Base-by-base conservation (phyloP, 2,329 filamentous ascomycete species). In the Talaromyces atroroseus region DNA sequence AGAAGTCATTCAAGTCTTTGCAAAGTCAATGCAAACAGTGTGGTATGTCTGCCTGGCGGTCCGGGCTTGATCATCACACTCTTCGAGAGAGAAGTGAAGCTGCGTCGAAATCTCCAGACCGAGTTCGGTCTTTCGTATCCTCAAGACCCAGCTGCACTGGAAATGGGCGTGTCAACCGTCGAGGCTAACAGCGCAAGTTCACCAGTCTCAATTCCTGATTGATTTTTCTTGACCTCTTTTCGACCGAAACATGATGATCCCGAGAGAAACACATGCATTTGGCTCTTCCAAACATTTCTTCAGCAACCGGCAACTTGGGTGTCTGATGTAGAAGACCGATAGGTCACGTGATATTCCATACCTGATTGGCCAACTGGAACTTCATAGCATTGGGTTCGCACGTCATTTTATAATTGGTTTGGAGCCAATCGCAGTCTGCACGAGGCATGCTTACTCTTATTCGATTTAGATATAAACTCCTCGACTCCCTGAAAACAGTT, bases 31-130 rank as follows among this genome's bases (percentile, higher is more conserved):
- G 24, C 44, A 55, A n/a, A 36, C 16, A 2, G 44, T 40, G 5
- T 55, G 52, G 52, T 29, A 48, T 47, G 36, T 54, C 16, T 26
- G 20, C 12, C n/a, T 48, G 3, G 42, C 36, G 24, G 5, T 2
- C 20, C 44, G 16, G 23, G 20, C 5, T 47, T 47, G 23, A 24
- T 23, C 21, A 12, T 47, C 4, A 24, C 23, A 23, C 44, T 47
- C 4, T 47, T 47, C 8, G 44, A 47, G 23, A 47, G n/a, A n/a
- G 44, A 47, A 26, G 23, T 47, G 10, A 23, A 23, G 11, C 20
- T 47, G 23, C 47, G 59, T 68, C 20, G 16, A 16, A 12, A 36
- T 36, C 14, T 36, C 12, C 32, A 36, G 32, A 36, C 32, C 12
- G 32, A 36, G 14, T 36, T 36, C 5, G 32, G 32, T 3, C 14